phyloP scores from a whole-genome alignment of 768 basidiomycete species.

The Porpolomopsis calyptriformis region DNA sequence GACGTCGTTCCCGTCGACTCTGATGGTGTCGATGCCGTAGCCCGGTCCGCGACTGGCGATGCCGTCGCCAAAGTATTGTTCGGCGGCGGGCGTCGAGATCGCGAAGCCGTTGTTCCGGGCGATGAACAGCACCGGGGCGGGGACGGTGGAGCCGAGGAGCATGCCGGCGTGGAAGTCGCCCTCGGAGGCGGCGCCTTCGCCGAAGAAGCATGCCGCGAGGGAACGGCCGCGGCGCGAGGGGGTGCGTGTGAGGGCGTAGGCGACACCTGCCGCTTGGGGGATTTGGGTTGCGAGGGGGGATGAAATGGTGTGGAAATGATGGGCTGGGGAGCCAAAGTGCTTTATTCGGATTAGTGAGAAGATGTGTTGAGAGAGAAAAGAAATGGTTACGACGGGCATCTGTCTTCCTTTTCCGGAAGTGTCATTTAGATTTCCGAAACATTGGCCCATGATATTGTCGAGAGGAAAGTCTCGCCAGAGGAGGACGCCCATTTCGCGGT shows the following conservation, averaged over 20 bases:
- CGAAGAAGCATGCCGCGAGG: conserved; percentile 84
- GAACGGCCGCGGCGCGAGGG: conserved; percentile 55
- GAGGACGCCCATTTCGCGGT: conserved; percentile 86
- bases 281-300: conserved; percentile 91
- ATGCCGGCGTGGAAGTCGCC: conserved; percentile 88
- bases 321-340: conserved; percentile 77
- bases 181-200: conserved; percentile 90
- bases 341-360: conserved; percentile 25
- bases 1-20: conserved; percentile 91
- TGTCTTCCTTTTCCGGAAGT: conserved; percentile 74
- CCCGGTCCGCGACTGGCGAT: conserved; percentile 86
- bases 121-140: conserved; percentile 64
- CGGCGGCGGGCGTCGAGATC: conserved; percentile 82
- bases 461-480: conserved; percentile 79
- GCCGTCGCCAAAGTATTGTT: conserved; percentile 89
- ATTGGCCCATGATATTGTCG: conserved; percentile 81
- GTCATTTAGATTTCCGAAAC: conserved; percentile 81
- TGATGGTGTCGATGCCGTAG: conserved; percentile 83
- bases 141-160: conserved; percentile 66
- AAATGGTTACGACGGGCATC: conserved; percentile 73
- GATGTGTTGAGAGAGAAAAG: background rate
- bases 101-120: conserved; percentile 87
- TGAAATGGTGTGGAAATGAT: conserved; percentile 92
- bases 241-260: conserved; percentile 76
- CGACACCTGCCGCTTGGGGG: conserved; percentile 90